A percentile compares a stretch with the other conserved stretches of the same genome.
Evolutionary conservation across 2,329 filamentous ascomycete genomes (phyloP).

Genomic region (Epicoccum sorghinum): DNA sequence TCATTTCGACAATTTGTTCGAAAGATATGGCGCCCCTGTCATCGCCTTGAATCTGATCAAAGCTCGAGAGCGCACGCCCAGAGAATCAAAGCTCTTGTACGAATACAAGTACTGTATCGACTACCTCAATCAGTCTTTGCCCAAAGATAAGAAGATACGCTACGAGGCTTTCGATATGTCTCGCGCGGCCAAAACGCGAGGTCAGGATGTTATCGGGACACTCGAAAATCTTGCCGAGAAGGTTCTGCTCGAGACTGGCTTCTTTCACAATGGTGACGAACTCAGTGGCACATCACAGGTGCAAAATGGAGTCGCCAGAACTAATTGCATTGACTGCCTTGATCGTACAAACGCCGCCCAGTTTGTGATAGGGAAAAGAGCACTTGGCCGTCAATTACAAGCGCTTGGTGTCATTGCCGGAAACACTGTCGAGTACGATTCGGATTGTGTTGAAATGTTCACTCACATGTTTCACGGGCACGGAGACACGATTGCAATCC

Average conservation of each 20-base stretch:
- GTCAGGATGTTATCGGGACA: constrained; percentile 92
- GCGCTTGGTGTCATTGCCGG: constrained; percentile 85
- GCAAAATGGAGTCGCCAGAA: constrained; percentile 91
- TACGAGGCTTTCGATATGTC: constrained; percentile 99
- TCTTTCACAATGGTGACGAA: constrained; percentile 90
- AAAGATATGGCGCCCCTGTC: constrained; percentile 88
- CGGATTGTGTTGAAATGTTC: constrained; percentile 93
- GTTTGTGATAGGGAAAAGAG: constrained; percentile 95
- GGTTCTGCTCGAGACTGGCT: constrained; percentile 83
- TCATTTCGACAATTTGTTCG: constrained; percentile 94
- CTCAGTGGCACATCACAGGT: constrained; percentile 68
- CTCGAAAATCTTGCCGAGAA: constrained; percentile 89
- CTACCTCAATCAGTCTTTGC: constrained; percentile 94
- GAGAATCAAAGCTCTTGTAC: constrained; percentile 87
- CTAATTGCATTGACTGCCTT: constrained; percentile 97
- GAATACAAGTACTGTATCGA: constrained; percentile 87
- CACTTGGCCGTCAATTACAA: constrained; percentile 88
- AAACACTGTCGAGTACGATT: constrained; percentile 86
- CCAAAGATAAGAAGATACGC: constrained; percentile 80
- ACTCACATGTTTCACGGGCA: constrained; percentile 98
- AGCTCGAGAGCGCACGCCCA: constrained; percentile 80
- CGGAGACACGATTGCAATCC: constrained; percentile 95
- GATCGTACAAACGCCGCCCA: constrained; percentile 97
- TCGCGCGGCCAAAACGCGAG: constrained; percentile 84
- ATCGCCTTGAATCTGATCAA: constrained; percentile 92